phyloP scores from a whole-genome alignment of 1,284 basidiomycete species.

The Anthracocystis walkeri region DNA sequence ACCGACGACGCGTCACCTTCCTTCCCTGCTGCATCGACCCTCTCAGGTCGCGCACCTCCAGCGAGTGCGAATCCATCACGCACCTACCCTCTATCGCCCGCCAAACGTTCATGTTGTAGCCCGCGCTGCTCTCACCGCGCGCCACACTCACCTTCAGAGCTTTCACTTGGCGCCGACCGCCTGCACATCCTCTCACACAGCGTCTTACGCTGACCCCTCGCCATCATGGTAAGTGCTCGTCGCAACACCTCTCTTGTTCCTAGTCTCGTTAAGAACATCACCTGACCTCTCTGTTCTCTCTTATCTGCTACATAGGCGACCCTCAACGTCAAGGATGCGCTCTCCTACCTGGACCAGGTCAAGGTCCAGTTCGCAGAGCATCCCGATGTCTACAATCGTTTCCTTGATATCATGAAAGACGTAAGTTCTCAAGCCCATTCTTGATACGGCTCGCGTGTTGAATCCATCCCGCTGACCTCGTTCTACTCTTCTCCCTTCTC shows the following conservation, averaged over 20 bases:
- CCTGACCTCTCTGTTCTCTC: slow-evolving; percentile 3
- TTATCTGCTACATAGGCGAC: slow-evolving; percentile 52
- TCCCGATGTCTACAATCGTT: slow-evolving; percentile 96
- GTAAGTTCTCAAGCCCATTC: slow-evolving; percentile 27
- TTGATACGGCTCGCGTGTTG: neutral
- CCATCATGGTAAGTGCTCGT: slow-evolving; percentile 37
- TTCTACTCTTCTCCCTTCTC: neutral
- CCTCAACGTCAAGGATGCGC: slow-evolving; percentile 80
- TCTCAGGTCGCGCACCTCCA: neutral
- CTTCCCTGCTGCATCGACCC: neutral
- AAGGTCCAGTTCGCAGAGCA: slow-evolving; percentile 87
- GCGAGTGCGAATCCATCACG: neutral
- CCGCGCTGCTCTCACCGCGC: neutral
- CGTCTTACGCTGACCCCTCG: slow-evolving; percentile 24
- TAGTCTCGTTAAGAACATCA: too few relatives aligned
- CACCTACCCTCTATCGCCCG: neutral
- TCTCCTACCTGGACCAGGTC: slow-evolving; percentile 95
- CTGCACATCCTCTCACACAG: slow-evolving; percentile 2
- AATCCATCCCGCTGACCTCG: slow-evolving; percentile 5
- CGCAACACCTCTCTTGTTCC: neutral
- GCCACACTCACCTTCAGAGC: neutral
- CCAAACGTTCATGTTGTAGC: slow-evolving; percentile 7
- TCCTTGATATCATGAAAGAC: slow-evolving; percentile 99
- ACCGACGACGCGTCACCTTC: slow-evolving; percentile 5
- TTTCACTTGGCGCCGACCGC: neutral